Evolutionary conservation across 2,329 filamentous ascomycete species (phyloP), one percentile per base, ranked within the genome.

Genomic region (Emericellopsis cladophorae): DNA sequence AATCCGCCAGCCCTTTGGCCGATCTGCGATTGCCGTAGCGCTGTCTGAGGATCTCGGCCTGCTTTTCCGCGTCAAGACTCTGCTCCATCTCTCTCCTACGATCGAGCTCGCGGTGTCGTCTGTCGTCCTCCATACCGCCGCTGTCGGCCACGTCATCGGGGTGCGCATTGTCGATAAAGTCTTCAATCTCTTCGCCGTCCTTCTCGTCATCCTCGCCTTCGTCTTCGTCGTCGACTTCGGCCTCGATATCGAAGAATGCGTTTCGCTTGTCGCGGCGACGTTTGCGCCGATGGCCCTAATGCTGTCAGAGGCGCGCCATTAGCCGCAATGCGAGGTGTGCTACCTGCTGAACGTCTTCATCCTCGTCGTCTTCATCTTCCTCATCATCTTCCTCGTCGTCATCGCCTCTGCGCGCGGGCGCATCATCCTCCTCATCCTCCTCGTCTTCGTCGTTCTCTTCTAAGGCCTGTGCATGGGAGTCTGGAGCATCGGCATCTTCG

Each of bases 231-330:
- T 96, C 92, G 51, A 98, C 92, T 65, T 95, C 92, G 59, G 92
- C 92, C 70, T 98, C 92, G 54, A 90, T 86, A 78, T 98, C 92
- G 65, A 98, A 80, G 76, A 95, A 95, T 54, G 83, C 81, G 51
- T 86, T 85, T 47, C 86, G 78, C 48, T 75, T 74, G 48, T 84
- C 79, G 58, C 77, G 78, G 59, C 80, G 81, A 43, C 89, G 84
- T 62, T 96, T 96, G 52, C 83, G 76, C 42, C 85, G 84, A 54
- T 86, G 74, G 43, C 70, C 66, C 74, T 77, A 43, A 46, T 51
- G 42, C 52, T 50, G 40, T 18, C 16, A 23, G 16, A 15, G 31
- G 23, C 33, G 12, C 15, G 15, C 12, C 22, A 26, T 2, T 34
- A 23, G 10, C 7, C 8, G 3, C 35, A 14, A 18, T 12, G 9